Percentiles rank a stretch among this genome's conserved stretches.
These are phyloP conservation scores for Candolleomyces eurysporus DNA, from an alignment of 768 basidiomycete genomes.

Conservation along the genomic window DNA sequence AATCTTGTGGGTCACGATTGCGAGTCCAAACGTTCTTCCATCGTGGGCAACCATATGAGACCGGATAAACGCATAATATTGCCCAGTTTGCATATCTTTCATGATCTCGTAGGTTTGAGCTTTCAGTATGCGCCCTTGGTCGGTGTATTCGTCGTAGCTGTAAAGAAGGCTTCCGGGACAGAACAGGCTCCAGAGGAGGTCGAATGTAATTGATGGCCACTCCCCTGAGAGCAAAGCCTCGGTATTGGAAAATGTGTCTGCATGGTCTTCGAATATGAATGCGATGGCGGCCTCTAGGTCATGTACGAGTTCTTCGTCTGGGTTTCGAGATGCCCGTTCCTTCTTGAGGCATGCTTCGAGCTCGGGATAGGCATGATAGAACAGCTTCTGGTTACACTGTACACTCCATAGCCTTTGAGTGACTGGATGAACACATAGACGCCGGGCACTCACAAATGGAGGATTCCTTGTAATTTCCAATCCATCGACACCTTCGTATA, in stretches of 20 bases:
- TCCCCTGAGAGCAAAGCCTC: not conserved
- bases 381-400: not conserved
- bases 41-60: not conserved
- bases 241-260: not conserved
- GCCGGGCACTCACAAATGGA: not conserved
- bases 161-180: slow-evolving; percentile 12
- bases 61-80: not conserved
- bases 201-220: slow-evolving; percentile 19
- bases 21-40: slow-evolving; percentile 2
- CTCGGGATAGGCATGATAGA: not conserved
- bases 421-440: not conserved
- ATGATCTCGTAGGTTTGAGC: slow-evolving; percentile 1
- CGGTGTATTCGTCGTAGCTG: slow-evolving; percentile 6
- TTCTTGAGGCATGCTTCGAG: not conserved
- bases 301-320: slow-evolving; percentile 1
- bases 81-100: slow-evolving; percentile 5
- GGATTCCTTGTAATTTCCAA: not conserved
- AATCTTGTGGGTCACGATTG: not conserved
- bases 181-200: slow-evolving; percentile 31
- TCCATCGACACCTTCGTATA: slow-evolving; percentile 3
- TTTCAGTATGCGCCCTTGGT: slow-evolving; percentile 2
- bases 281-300: slow-evolving; percentile 1
- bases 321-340: not conserved
- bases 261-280: slow-evolving; percentile 2
- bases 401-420: not conserved